These are phyloP conservation scores for Periconia digitata DNA, from an alignment of 2,329 filamentous ascomycete species.

Conservation along the genomic window DNA sequence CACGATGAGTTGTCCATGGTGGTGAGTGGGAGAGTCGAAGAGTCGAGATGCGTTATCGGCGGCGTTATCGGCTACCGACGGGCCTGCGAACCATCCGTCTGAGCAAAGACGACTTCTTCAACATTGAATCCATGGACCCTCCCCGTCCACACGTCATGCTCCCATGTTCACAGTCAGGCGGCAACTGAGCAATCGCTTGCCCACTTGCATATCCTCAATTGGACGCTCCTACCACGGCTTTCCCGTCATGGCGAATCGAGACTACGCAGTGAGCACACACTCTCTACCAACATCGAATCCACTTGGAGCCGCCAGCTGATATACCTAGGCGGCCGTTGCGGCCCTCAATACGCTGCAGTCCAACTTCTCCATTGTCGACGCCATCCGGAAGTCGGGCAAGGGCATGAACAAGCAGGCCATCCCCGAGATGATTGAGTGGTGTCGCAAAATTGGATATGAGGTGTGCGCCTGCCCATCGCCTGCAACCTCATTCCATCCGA, in stretches of 20 bases:
- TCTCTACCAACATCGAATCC: background rate
- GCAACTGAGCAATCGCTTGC: conserved; percentile 18
- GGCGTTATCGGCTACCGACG: background rate
- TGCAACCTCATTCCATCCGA: background rate
- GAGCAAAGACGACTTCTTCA: background rate
- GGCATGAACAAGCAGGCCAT: conserved; percentile 74
- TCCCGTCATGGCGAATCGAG: conserved; percentile 33
- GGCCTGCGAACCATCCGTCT: background rate
- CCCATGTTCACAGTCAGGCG: conserved; percentile 31
- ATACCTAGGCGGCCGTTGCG: conserved; percentile 64
- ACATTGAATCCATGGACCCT: background rate
- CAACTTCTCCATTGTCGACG: conserved; percentile 76
- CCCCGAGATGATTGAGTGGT: conserved; percentile 80
- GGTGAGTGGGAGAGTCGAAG: background rate
- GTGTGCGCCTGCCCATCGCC: conserved; percentile 50
- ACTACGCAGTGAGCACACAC: conserved; percentile 34
- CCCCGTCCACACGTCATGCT: conserved; percentile 20
- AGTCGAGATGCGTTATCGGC: background rate
- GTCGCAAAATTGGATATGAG: conserved; percentile 72
- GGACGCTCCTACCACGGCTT: conserved; percentile 18
- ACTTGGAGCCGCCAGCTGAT: conserved; percentile 16
- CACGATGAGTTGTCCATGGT: no score
- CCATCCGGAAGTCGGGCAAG: conserved; percentile 72
- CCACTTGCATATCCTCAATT: conserved; percentile 6
- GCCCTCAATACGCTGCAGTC: conserved; percentile 77